Evolutionary conservation across 768 basidiomycete genomes (phyloP).

Genomic region (Galerina sulciceps): DNA sequence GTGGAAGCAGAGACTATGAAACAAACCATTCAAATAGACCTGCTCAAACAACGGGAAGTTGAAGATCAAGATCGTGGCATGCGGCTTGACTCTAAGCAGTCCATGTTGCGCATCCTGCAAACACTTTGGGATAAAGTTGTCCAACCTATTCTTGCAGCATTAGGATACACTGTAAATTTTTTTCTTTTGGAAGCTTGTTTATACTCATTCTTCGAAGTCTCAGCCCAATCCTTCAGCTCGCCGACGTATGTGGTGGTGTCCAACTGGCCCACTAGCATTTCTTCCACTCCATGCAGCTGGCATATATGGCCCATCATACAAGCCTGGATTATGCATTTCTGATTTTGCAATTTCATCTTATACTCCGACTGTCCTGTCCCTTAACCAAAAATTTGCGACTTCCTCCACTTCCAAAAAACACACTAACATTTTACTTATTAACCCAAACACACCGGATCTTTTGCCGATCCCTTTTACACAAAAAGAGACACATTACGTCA

Average conservation of each 20-base stretch:
- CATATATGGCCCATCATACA: slow-evolving; percentile 8
- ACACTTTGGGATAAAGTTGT: too few species aligned
- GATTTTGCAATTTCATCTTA: slow-evolving; percentile 25
- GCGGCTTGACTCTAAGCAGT: too few species aligned
- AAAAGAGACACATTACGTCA: neutral
- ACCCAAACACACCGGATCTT: slow-evolving; percentile 16
- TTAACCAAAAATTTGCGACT: slow-evolving; percentile 6
- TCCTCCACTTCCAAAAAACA: neutral
- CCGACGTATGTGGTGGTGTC: too few species aligned
- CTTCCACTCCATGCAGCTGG: slow-evolving; percentile 28
- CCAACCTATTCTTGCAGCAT: too few species aligned
- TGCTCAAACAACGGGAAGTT: neutral
- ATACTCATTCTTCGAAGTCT: too few species aligned
- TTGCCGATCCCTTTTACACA: too few species aligned
- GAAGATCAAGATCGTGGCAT: slow-evolving; percentile 4
- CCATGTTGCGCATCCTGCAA: too few species aligned
- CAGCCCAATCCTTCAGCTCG: too few species aligned
- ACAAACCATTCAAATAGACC: neutral
- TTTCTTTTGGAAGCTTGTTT: too few species aligned
- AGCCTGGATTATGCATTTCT: slow-evolving; percentile 4
- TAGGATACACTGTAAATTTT: too few species aligned
- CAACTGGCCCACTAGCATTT: too few species aligned
- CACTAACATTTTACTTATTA: slow-evolving; percentile 10
- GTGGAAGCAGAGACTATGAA: slow-evolving; percentile 5
- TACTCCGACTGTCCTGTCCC: slow-evolving; percentile 19